Conservation (phyloP, 2,329 filamentous ascomycete genomes). For the Kalmusia sp. region DNA sequence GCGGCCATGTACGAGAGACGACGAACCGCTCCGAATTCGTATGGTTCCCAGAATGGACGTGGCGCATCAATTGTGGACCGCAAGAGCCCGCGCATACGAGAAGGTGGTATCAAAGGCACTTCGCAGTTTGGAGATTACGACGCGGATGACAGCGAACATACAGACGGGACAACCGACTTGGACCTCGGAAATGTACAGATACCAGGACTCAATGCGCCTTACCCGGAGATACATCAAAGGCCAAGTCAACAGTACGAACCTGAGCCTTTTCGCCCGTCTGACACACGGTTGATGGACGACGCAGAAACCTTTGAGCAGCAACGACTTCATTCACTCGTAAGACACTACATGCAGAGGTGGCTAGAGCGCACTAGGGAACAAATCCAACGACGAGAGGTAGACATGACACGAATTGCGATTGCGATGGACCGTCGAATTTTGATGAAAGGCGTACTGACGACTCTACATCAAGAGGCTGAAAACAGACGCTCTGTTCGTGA, state of each 20-base stretch:
- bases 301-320: slow-evolving; percentile 51
- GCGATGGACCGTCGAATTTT: slow-evolving; percentile 60
- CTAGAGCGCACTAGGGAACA: slow-evolving; percentile 49
- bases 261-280: slow-evolving; percentile 56
- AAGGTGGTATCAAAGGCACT: slow-evolving; percentile 20
- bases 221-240: slow-evolving; percentile 26
- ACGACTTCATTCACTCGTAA: slow-evolving; percentile 33
- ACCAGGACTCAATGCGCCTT: slow-evolving; percentile 45
- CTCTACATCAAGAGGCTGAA: slow-evolving; percentile 33
- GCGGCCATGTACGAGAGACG: neutral
- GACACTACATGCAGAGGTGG: slow-evolving; percentile 54
- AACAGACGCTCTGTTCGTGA: slow-evolving; percentile 51
- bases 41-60: slow-evolving; percentile 26
- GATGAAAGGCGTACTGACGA: slow-evolving; percentile 60
- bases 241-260: slow-evolving; percentile 27
- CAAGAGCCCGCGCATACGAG: slow-evolving; percentile 42
- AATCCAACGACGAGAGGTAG: slow-evolving; percentile 29
- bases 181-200: slow-evolving; percentile 40
- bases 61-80: slow-evolving; percentile 45
- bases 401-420: slow-evolving; percentile 45
- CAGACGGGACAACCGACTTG: slow-evolving; percentile 36
- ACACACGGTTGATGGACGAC: slow-evolving; percentile 59
- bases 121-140: slow-evolving; percentile 28
- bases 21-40: slow-evolving; percentile 27
- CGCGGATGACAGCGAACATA: slow-evolving; percentile 37